phyloP scores from a whole-genome alignment of 805 yeast genomes.

The Yarrowia sp. region DNA sequence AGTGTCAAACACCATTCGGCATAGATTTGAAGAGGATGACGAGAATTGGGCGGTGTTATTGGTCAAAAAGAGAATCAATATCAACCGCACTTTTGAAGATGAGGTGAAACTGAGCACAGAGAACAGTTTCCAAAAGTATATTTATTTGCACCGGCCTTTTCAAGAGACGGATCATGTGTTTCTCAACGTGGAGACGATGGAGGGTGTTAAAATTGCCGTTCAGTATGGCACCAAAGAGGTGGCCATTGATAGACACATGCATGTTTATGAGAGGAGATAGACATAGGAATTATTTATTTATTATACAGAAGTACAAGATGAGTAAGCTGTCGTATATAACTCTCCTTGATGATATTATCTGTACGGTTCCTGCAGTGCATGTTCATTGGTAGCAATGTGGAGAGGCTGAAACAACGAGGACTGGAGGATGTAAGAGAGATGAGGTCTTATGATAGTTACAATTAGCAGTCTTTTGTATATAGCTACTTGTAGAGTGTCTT shows the following conservation, averaged over 20 bases:
- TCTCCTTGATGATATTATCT: too few species aligned
- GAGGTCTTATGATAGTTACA: too few species aligned
- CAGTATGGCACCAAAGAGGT: constrained; percentile 18
- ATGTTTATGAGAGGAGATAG: background rate
- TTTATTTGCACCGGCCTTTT: constrained; percentile 18
- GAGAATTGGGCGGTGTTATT: constrained; percentile 4
- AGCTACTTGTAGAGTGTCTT: too few species aligned
- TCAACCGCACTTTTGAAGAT: constrained; percentile 20
- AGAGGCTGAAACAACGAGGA: too few species aligned
- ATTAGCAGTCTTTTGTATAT: too few species aligned
- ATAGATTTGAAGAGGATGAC: constrained; percentile 9
- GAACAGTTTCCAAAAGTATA: background rate
- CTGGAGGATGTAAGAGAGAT: too few species aligned
- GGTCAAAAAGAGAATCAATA: constrained; percentile 16
- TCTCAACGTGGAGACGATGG: constrained; percentile 7
- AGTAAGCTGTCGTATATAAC: too few species aligned
- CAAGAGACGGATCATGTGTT: constrained; percentile 24
- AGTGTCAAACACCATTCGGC: background rate
- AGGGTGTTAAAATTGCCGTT: background rate
- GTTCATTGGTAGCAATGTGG: too few species aligned
- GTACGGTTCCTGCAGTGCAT: too few species aligned
- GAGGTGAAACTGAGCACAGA: constrained; percentile 10
- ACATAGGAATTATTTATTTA: background rate
- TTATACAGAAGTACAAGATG: background rate
- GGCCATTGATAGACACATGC: background rate